Evolutionary conservation across 768 basidiomycete species (phyloP).

Genomic region (Pisolithus orientalis): DNA sequence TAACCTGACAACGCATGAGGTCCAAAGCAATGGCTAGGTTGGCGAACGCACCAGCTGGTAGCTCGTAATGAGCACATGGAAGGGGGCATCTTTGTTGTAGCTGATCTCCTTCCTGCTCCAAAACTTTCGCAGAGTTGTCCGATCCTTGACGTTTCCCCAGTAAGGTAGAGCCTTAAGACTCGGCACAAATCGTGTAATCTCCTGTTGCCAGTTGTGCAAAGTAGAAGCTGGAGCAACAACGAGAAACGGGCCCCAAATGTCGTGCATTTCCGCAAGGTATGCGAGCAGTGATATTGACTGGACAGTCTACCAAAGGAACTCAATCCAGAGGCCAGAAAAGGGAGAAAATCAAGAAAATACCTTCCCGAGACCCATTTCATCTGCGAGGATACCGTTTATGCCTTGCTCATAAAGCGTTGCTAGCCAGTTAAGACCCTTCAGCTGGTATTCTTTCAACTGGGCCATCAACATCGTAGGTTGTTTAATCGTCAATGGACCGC

Average conservation of each 20-base stretch:
- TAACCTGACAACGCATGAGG: slow-evolving; percentile 48
- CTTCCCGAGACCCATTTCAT: slow-evolving; percentile 97
- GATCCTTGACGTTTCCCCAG: slow-evolving; percentile 97
- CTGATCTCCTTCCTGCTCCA: slow-evolving; percentile 98
- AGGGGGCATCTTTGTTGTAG: slow-evolving; percentile 91
- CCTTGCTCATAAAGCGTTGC: slow-evolving; percentile 98
- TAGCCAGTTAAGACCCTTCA: slow-evolving; percentile 97
- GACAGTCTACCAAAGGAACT: slow-evolving; percentile 57
- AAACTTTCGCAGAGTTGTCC: slow-evolving; percentile 89
- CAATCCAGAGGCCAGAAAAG: neutral
- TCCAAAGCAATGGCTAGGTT: neutral
- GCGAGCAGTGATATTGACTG: slow-evolving; percentile 96
- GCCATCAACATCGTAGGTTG: slow-evolving; percentile 97
- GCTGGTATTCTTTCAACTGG: slow-evolving; percentile 94
- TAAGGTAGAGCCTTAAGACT: slow-evolving; percentile 91
- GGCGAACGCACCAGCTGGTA: slow-evolving; percentile 75
- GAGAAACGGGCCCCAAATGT: slow-evolving; percentile 99
- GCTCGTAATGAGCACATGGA: slow-evolving; percentile 94
- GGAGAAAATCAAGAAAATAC: slow-evolving; percentile 26
- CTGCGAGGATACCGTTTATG: slow-evolving; percentile 98
- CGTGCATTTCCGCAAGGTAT: slow-evolving; percentile 93
- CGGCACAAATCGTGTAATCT: slow-evolving; percentile 93
- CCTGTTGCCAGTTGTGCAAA: slow-evolving; percentile 99
- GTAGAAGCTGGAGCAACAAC: slow-evolving; percentile 97
- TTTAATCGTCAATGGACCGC: slow-evolving; percentile 74